phyloP scores from a whole-genome alignment of 1,139 yeast genomes.

The Hyphopichia wangnamkhiaoensis region DNA sequence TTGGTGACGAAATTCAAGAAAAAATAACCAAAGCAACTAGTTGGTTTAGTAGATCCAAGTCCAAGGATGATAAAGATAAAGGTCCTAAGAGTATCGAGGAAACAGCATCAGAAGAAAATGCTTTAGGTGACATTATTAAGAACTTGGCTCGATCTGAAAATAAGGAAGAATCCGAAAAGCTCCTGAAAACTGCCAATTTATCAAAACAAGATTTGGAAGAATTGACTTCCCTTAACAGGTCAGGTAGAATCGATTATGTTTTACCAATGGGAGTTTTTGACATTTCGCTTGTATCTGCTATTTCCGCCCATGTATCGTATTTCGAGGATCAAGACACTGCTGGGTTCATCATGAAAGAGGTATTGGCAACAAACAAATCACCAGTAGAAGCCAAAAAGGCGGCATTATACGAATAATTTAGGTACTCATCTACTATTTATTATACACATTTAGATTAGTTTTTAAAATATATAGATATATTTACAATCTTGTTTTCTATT shows the following conservation, averaged over 20 bases:
- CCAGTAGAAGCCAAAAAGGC: slow-evolving; percentile 27
- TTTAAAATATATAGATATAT: background rate
- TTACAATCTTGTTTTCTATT: background rate
- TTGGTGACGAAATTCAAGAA: slow-evolving; percentile 48
- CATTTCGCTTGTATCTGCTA: slow-evolving; percentile 72
- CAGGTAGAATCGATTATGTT: slow-evolving; percentile 81
- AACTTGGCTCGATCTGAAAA: slow-evolving; percentile 25
- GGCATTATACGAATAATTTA: slow-evolving; percentile 16
- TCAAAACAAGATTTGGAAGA: slow-evolving; percentile 29
- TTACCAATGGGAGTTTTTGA: slow-evolving; percentile 82
- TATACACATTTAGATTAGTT: background rate
- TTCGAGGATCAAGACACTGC: slow-evolving; percentile 87
- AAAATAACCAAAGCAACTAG: slow-evolving; percentile 46
- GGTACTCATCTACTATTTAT: background rate
- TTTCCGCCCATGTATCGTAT: slow-evolving; percentile 85
- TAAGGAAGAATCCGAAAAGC: slow-evolving; percentile 15
- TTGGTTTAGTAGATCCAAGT: slow-evolving; percentile 33
- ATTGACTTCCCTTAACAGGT: slow-evolving; percentile 53
- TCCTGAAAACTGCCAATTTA: slow-evolving; percentile 18
- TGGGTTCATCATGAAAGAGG: slow-evolving; percentile 67
- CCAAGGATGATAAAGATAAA: slow-evolving; percentile 9
- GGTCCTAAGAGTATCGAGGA: slow-evolving; percentile 19
- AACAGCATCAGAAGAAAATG: slow-evolving; percentile 34
- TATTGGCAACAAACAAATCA: slow-evolving; percentile 25
- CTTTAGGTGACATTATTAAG: slow-evolving; percentile 46